phyloP scores from a whole-genome alignment of 1,284 basidiomycete genomes.

The Pseudozyma hubeiensis region DNA sequence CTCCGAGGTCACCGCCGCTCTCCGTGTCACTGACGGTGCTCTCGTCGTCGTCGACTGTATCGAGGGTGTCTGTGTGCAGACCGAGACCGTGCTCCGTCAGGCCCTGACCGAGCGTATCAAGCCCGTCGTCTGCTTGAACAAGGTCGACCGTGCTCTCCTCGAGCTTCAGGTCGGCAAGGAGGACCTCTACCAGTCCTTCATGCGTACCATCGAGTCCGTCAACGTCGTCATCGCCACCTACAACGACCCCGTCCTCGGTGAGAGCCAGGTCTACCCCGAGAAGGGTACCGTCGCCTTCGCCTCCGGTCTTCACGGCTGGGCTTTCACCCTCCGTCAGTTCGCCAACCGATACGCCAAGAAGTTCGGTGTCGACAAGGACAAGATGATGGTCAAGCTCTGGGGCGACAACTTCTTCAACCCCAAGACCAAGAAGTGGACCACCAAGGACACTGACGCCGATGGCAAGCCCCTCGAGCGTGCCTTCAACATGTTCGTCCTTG shows the following conservation, averaged over 20 bases:
- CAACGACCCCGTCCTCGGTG: slow-evolving; percentile 92
- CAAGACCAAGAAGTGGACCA: slow-evolving; percentile 95
- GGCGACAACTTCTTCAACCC: slow-evolving; percentile 99
- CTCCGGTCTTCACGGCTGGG: slow-evolving; percentile 99
- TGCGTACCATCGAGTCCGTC: slow-evolving; percentile 95
- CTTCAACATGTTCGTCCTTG: slow-evolving; percentile 85
- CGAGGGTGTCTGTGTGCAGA: slow-evolving; percentile 99
- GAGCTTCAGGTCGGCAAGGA: slow-evolving; percentile 98
- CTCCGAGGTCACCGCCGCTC: slow-evolving; percentile 98
- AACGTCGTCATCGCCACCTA: slow-evolving; percentile 99
- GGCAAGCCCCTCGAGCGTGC: slow-evolving; percentile 82
- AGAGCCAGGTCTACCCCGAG: slow-evolving; percentile 99
- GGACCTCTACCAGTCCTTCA: slow-evolving; percentile 97
- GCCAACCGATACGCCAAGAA: slow-evolving; percentile 95
- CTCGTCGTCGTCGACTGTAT: slow-evolving; percentile 99
- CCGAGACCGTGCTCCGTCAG: slow-evolving; percentile 98
- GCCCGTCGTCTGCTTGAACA: slow-evolving; percentile 99
- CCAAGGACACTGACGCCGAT: slow-evolving; percentile 80
- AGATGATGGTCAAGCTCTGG: slow-evolving; percentile 98
- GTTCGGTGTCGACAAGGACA: slow-evolving; percentile 98
- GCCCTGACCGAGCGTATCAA: slow-evolving; percentile 98
- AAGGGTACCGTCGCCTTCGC: slow-evolving; percentile 98
- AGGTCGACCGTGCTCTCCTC: slow-evolving; percentile 99
- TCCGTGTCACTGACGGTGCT: slow-evolving; percentile 94
- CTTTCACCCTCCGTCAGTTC: slow-evolving; percentile 98